Base-by-base conservation (phyloP, 768 basidiomycete genomes). In the Mycena maculata region DNA sequence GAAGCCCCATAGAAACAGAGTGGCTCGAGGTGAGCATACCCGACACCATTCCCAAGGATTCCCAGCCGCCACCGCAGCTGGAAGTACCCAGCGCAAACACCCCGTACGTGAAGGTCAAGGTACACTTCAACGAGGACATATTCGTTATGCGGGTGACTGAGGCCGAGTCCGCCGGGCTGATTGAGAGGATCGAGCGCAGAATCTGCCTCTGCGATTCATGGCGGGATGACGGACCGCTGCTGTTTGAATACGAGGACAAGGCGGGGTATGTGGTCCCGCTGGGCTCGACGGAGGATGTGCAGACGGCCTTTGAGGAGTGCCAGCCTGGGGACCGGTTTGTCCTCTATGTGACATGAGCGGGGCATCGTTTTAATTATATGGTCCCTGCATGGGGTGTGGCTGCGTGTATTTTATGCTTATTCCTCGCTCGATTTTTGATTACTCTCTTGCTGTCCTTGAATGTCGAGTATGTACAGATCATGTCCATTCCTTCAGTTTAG, bases 61-160 rank as follows among this genome's bases (percentile, higher is more conserved):
- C 11, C 33, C n/a, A 3, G 16, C 31, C 12, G 9, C 52, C 13
- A 22, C n/a, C n/a, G n/a, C 16, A n/a, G 23, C 30, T 20, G 8
- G 25, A 7, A 18, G 27, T 9, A 31, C 8, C 13, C 50, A 31
- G 30, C 28, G 23, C 25, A n/a, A 20, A n/a, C 20, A 2, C 52
- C 33, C 20, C 31, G 12, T 36, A n/a, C 31, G 33, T 33, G 31
- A 94, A 95, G 76, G 90, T 98, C 75, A 96, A 96, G 79, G 94
- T 98, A 57, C 92, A 93, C 76, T 97, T 92, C 82, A 89, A 94
- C 72, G 93, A 96, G 72, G 95, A 97, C 76, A 92, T 97, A 48
- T 99, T 98, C 75, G 91, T 96, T 67, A 92, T 98, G 61, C 92
- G 94, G 78, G 94, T 86, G 90, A 66, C 78, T 83, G 65, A 94